phyloP scores from a whole-genome alignment of 2,329 filamentous ascomycete species.

The Coleophoma eucalyptorum region DNA sequence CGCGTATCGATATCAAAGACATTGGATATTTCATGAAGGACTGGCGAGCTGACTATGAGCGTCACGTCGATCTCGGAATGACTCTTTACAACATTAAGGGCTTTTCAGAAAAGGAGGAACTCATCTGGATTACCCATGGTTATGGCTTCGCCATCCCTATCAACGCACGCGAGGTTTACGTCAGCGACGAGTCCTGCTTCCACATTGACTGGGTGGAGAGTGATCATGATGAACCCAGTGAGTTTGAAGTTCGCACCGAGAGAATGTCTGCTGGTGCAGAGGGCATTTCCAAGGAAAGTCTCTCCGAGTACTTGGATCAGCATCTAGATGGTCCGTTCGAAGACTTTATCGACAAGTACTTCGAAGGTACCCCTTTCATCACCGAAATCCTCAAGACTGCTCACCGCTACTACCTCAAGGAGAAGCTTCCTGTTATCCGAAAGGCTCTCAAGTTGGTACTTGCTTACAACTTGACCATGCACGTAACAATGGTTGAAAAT shows the following conservation, averaged over 20 bases:
- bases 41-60: constrained; percentile 96
- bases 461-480: constrained; percentile 91
- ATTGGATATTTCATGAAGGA: constrained; percentile 99
- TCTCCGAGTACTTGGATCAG: constrained; percentile 91
- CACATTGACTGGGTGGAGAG: constrained; percentile 91
- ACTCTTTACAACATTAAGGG: constrained; percentile 96
- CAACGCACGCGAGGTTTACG: constrained; percentile 89
- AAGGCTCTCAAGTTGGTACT: constrained; percentile 94
- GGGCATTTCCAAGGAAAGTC: constrained; percentile 73
- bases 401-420: constrained; percentile 87
- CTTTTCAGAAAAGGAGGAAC: constrained; percentile 59
- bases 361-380: constrained; percentile 91
- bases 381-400: constrained; percentile 96
- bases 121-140: constrained; percentile 92
- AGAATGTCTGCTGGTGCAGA: constrained; percentile 86
- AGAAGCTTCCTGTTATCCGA: constrained; percentile 83
- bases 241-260: constrained; percentile 84
- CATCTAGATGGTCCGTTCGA: constrained; percentile 92
- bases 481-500: constrained; percentile 92
- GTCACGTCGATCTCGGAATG: constrained; percentile 81
- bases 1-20: constrained; percentile 97
- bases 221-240: constrained; percentile 67
- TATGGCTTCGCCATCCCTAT: constrained; percentile 92
- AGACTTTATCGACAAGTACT: constrained; percentile 92
- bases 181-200: constrained; percentile 89